phyloP scores from a whole-genome alignment of 2,329 filamentous ascomycete species.

The Pseudogymnoascus sp. region DNA sequence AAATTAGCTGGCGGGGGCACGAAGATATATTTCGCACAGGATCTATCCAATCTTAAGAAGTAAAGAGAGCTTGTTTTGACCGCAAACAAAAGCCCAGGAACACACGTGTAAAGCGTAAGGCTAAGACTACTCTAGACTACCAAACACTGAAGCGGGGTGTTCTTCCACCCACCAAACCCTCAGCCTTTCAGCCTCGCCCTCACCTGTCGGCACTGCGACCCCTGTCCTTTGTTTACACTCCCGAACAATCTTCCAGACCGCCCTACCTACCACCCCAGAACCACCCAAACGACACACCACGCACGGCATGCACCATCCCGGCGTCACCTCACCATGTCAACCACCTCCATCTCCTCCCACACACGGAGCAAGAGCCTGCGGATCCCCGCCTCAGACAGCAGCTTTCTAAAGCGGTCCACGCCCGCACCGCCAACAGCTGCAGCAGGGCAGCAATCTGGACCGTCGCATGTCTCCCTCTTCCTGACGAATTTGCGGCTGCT shows the following conservation, averaged over 20 bases:
- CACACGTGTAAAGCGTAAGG: background rate
- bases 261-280: background rate
- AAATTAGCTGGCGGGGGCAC: background rate
- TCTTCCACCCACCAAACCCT: background rate
- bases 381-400: constrained; percentile 16
- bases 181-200: background rate
- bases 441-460: constrained; percentile 23
- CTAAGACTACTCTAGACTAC: background rate
- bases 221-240: background rate
- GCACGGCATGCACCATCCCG: background rate
- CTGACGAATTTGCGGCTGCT: constrained; percentile 77
- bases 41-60: background rate
- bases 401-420: constrained; percentile 15
- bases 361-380: constrained; percentile 23
- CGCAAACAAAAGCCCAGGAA: background rate
- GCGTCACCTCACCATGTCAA: constrained; percentile 16
- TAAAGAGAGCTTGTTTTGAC: background rate
- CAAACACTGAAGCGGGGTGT: background rate
- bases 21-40: background rate
- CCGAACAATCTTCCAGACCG: background rate
- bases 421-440: constrained; percentile 9
- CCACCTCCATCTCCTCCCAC: constrained; percentile 18
- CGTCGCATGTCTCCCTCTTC: constrained; percentile 57
- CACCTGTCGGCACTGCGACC: background rate
- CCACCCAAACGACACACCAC: background rate